Conservation (phyloP, 2,329 filamentous ascomycete species). For the Claviceps sorghi region DNA sequence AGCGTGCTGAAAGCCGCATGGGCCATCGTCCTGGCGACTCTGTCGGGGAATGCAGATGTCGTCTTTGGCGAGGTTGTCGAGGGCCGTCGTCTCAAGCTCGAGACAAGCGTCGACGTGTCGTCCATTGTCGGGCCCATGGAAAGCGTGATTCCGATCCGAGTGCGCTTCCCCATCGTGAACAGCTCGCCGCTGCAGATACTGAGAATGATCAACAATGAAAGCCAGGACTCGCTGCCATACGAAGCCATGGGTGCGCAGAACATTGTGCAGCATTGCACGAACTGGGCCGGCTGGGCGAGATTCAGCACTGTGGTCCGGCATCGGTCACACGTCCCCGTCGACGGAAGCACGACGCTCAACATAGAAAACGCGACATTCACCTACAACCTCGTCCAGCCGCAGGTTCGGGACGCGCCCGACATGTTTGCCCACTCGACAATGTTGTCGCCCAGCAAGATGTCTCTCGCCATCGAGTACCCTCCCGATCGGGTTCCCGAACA, state of each 20-base stretch:
- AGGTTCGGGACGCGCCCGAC: constrained; percentile 28
- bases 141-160: constrained; percentile 34
- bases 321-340: constrained; percentile 15
- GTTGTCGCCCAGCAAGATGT: constrained; percentile 21
- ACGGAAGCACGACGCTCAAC: constrained; percentile 27
- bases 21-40: constrained; percentile 37
- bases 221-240: constrained; percentile 30
- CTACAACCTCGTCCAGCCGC: constrained; percentile 26
- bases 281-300: constrained; percentile 37
- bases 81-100: constrained; percentile 28
- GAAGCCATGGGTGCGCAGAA: constrained; percentile 36
- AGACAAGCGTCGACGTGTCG: constrained; percentile 39
- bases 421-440: constrained; percentile 29
- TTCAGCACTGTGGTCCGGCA: constrained; percentile 43
- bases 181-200: constrained; percentile 35
- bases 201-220: constrained; percentile 33
- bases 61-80: constrained; percentile 41
- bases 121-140: constrained; percentile 32
- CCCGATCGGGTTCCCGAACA: constrained; percentile 25
- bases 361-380: constrained; percentile 31
- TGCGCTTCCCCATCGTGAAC: constrained; percentile 27
- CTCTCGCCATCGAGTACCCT: constrained; percentile 31
- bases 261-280: constrained; percentile 38
- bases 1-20: constrained; percentile 43
- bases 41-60: constrained; percentile 34